phyloP scores from a whole-genome alignment of 768 basidiomycete genomes.

The Amanita rubescens region DNA sequence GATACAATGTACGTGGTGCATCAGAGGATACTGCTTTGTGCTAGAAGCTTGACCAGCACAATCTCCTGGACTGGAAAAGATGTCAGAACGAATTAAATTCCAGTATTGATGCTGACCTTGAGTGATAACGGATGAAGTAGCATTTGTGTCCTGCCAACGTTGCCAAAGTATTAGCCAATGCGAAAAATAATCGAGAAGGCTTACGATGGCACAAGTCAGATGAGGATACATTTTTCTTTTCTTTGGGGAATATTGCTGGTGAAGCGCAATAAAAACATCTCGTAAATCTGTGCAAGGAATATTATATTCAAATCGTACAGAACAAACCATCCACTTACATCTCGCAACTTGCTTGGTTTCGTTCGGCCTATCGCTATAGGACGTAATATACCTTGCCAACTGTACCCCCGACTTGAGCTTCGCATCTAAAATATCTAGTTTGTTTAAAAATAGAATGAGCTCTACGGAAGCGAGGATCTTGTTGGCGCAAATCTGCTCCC shows the following conservation, averaged over 20 bases:
- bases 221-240: slow-evolving; percentile 45
- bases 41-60: slow-evolving; percentile 27
- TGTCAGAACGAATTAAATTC: background rate
- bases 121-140: slow-evolving; percentile 39
- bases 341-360: slow-evolving; percentile 42
- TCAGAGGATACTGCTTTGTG: slow-evolving; percentile 28
- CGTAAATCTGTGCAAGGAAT: slow-evolving; percentile 33
- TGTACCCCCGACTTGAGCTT: slow-evolving; percentile 45
- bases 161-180: slow-evolving; percentile 12
- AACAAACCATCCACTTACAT: slow-evolving; percentile 32
- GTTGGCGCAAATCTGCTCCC: slow-evolving; percentile 55
- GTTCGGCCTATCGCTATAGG: slow-evolving; percentile 46
- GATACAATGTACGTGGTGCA: background rate
- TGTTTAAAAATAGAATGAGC: slow-evolving; percentile 57
- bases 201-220: slow-evolving; percentile 50
- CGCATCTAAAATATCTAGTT: slow-evolving; percentile 49
- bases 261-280: slow-evolving; percentile 42
- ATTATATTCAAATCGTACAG: background rate
- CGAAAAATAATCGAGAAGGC: slow-evolving; percentile 15
- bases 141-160: slow-evolving; percentile 32
- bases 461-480: slow-evolving; percentile 45
- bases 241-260: slow-evolving; percentile 41
- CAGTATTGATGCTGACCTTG: slow-evolving; percentile 30
- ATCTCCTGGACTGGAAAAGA: slow-evolving; percentile 25
- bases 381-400: slow-evolving; percentile 49